A percentile compares a stretch with the other conserved stretches of the same genome.
phyloP scores from a whole-genome alignment of 257 asterid genomes.

The Lavandula angustifolia region DNA sequence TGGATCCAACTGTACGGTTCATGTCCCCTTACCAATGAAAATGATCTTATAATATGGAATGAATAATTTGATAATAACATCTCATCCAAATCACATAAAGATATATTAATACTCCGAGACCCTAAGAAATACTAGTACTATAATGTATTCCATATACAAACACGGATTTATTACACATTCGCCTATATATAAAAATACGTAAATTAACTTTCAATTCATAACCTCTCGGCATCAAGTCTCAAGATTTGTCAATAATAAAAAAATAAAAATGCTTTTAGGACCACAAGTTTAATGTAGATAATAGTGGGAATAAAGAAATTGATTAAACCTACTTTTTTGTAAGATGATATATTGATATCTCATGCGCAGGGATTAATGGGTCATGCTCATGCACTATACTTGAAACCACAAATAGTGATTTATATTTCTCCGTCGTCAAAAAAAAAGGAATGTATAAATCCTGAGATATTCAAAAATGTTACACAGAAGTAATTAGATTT shows the following conservation, averaged over 20 bases:
- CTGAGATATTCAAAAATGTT: too few relatives aligned
- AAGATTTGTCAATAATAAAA: background rate
- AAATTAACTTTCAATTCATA: too few relatives aligned
- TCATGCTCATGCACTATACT: constrained; percentile 29
- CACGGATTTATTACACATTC: background rate
- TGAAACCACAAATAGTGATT: background rate
- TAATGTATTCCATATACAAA: background rate
- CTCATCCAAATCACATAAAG: background rate
- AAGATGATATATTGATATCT: constrained; percentile 30
- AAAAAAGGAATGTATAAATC: background rate
- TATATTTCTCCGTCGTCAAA: too few relatives aligned
- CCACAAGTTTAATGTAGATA: constrained; percentile 39
- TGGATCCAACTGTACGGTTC: constrained; percentile 68
- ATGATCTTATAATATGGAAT: constrained; percentile 32
- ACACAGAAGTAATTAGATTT: too few relatives aligned
- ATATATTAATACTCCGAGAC: background rate
- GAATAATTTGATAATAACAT: constrained; percentile 31
- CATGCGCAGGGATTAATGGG: constrained; percentile 40
- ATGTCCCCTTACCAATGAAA: constrained; percentile 35
- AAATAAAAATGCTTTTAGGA: constrained; percentile 19
- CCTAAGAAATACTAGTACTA: background rate
- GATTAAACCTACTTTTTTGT: constrained; percentile 33
- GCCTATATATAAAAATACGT: background rate
- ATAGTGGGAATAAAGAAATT: constrained; percentile 34
- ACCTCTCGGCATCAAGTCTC: too few relatives aligned